Percentiles rank a stretch among this genome's conserved stretches.
These are phyloP conservation scores for Linnemannia zychae DNA, from an alignment of 192 early-diverging fungal genomes.

Conservation along the genomic window DNA sequence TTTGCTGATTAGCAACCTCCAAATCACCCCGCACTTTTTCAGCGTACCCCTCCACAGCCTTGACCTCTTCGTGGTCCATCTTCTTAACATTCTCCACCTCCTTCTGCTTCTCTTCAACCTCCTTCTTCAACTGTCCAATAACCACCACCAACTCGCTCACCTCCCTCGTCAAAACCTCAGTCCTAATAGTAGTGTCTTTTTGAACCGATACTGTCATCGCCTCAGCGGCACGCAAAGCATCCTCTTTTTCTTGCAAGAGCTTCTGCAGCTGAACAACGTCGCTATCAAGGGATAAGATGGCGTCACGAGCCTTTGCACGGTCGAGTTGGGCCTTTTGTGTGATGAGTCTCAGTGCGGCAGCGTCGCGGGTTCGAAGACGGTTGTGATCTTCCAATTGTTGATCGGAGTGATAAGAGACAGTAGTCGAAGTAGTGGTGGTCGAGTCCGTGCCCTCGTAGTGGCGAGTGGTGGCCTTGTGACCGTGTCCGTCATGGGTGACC, in stretches of 20 bases:
- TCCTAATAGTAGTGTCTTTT: not conserved
- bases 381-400: not conserved
- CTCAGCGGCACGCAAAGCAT: not conserved
- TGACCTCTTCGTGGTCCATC: not conserved
- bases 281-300: conserved; percentile 12
- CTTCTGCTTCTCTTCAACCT: not conserved
- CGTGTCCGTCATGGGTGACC: conserved; percentile 3
- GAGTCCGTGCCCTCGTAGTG: not conserved
- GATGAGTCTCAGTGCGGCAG: not conserved
- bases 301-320: not conserved
- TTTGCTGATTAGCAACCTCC: not conserved
- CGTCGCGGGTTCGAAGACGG: conserved; percentile 6
- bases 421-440: not conserved
- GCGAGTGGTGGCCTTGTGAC: not conserved
- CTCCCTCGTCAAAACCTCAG: not conserved
- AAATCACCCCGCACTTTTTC: conserved; percentile 3
- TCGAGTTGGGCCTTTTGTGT: conserved; percentile 19
- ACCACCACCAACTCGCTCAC: not conserved
- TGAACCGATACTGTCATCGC: too few relatives aligned
- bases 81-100: not conserved
- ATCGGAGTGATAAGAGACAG: not conserved
- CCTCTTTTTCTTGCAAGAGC: conserved; percentile 10
- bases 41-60: not conserved
- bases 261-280: conserved; percentile 17
- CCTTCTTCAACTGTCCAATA: not conserved